A percentile compares a stretch with the other conserved stretches of the same genome.
These are phyloP conservation scores for Coccomyxa subellipsoidea DNA, from an alignment of 163 green algal species.

Conservation along the genomic window DNA sequence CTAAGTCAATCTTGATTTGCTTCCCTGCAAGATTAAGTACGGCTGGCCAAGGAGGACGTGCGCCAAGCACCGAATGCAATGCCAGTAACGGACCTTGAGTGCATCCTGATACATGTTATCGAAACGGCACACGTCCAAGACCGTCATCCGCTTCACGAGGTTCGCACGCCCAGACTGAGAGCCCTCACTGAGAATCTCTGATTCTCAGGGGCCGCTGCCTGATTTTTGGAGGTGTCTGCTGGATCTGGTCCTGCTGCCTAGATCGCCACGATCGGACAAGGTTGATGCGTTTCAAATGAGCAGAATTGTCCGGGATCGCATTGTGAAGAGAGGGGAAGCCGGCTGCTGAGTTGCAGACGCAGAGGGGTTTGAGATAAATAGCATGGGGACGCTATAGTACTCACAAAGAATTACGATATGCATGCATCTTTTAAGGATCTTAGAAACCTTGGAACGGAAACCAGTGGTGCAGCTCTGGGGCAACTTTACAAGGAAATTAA, in stretches of 20 bases:
- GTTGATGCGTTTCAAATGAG: background rate
- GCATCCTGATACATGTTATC: background rate
- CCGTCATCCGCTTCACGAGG: background rate
- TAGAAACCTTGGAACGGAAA: no score
- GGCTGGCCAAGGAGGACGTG: background rate
- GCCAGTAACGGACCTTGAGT: background rate
- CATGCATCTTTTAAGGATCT: no score
- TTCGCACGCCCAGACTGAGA: background rate
- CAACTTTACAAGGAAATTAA: no score
- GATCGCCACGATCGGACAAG: background rate
- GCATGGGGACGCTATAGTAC: no score
- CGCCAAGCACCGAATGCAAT: background rate
- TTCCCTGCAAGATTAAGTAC: conserved; percentile 1
- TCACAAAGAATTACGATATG: no score
- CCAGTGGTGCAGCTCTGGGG: no score
- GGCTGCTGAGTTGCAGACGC: background rate
- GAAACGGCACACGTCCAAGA: background rate
- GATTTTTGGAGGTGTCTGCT: background rate
- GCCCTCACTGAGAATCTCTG: background rate
- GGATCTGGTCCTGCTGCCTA: background rate
- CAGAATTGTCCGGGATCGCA: background rate
- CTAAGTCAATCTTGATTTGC: background rate
- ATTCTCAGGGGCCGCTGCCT: background rate
- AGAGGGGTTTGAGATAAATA: no score
- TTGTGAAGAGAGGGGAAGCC: background rate